phyloP scores from a whole-genome alignment of 495 filamentous ascomycete genomes.

The Penicillium maclennaniae region DNA sequence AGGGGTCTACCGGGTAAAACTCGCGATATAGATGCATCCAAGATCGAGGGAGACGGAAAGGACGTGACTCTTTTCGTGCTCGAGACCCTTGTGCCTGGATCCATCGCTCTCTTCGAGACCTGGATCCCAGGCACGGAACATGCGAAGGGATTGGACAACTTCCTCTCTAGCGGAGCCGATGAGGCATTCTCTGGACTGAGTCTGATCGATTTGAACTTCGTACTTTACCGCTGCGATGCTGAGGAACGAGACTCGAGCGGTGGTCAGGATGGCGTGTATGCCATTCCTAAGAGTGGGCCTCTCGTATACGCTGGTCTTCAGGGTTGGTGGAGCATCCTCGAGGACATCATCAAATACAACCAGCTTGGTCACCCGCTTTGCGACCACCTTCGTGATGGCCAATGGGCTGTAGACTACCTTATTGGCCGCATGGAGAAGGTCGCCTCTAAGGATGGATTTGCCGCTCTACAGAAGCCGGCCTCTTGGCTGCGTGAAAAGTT shows the following conservation, averaged over 20 bases:
- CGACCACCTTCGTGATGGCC: constrained; percentile 83
- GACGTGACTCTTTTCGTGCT: constrained; percentile 80
- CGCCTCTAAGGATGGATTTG: constrained; percentile 55
- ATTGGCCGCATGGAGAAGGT: constrained; percentile 71
- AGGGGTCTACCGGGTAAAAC: constrained; percentile 79
- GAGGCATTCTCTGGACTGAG: constrained; percentile 70
- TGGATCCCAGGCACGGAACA: constrained; percentile 85
- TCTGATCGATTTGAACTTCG: constrained; percentile 83
- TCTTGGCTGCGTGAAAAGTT: constrained; percentile 82
- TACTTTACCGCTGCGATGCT: constrained; percentile 86
- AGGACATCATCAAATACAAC: constrained; percentile 81
- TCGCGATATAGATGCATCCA: constrained; percentile 64
- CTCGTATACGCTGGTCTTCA: constrained; percentile 95
- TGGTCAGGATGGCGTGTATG: constrained; percentile 81
- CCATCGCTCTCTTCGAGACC: constrained; percentile 92
- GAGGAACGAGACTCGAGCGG: constrained; percentile 82
- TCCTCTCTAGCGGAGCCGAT: constrained; percentile 75
- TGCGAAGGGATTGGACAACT: constrained; percentile 72
- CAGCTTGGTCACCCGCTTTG: constrained; percentile 91
- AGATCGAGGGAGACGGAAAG: constrained; percentile 60
- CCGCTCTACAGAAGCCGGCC: constrained; percentile 58
- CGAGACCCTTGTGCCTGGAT: constrained; percentile 81
- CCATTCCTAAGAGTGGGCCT: constrained; percentile 75
- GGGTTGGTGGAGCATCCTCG: constrained; percentile 95
- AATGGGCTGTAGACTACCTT: constrained; percentile 93